Conservation (phyloP, 345 rosid species). For the Dipteronia sinensis region DNA sequence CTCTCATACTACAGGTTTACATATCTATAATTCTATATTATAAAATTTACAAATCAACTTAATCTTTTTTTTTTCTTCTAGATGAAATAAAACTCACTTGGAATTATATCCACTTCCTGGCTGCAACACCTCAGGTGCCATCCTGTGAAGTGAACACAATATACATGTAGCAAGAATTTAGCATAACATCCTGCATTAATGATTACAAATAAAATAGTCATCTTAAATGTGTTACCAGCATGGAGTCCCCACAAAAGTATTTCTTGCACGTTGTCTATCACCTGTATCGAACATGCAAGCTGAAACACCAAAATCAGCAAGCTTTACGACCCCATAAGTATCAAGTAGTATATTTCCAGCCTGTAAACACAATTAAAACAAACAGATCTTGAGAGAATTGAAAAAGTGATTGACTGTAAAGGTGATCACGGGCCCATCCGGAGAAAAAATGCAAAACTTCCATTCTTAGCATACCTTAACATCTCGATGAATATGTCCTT, state of each 20-base stretch:
- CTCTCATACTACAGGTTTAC: neutral
- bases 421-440: neutral
- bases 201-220: neutral
- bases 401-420: neutral
- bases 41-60: neutral
- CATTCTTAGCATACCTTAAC: conserved; percentile 67
- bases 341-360: conserved; percentile 97
- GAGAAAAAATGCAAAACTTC: conserved; percentile 17
- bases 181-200: neutral
- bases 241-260: conserved; percentile 98
- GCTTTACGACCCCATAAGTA: conserved; percentile 77
- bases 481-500: conserved; percentile 98
- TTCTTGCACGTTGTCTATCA: conserved; percentile 93
- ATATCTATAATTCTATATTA: neutral
- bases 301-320: conserved; percentile 98
- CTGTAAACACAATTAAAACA: conserved; percentile 40
- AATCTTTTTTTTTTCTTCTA: neutral
- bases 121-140: conserved; percentile 99
- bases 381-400: conserved; percentile 5
- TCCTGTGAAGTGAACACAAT: conserved; percentile 58
- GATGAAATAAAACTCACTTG: conserved; percentile 60
- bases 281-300: conserved; percentile 98
- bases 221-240: conserved; percentile 62
- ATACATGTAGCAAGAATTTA: neutral
- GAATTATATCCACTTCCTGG: conserved; percentile 98